A percentile compares a stretch with the other conserved stretches of the same genome.
These are phyloP conservation scores for Rhinocladiella similis DNA, from an alignment of 2,329 filamentous ascomycete genomes.

Conservation along the genomic window DNA sequence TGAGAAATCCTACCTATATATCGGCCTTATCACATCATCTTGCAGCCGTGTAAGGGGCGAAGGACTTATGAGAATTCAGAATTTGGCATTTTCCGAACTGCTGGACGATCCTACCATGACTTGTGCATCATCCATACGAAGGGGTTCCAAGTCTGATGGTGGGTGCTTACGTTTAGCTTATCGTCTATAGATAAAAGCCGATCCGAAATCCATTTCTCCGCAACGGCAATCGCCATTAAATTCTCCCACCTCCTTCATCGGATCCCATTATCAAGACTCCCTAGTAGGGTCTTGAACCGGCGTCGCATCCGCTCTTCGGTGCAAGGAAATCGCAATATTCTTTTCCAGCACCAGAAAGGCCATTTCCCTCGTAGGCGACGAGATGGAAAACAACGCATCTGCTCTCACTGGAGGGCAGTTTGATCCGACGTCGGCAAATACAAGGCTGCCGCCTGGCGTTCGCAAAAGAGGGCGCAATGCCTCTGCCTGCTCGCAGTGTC, in stretches of 20 bases:
- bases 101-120: too few relatives aligned
- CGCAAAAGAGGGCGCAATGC: constrained; percentile 2
- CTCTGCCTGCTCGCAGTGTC: background rate
- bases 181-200: background rate
- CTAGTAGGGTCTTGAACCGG: too few relatives aligned
- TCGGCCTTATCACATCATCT: background rate
- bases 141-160: too few relatives aligned
- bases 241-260: background rate
- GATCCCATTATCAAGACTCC: background rate
- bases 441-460: background rate
- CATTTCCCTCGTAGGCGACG: too few relatives aligned
- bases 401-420: background rate
- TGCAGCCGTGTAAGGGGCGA: too few relatives aligned
- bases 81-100: too few relatives aligned
- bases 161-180: too few relatives aligned
- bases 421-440: background rate
- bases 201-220: background rate
- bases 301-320: too few relatives aligned
- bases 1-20: background rate
- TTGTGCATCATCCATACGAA: too few relatives aligned
- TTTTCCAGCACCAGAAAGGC: too few relatives aligned
- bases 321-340: too few relatives aligned
- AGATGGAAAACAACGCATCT: background rate
- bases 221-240: background rate
- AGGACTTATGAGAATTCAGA: too few relatives aligned